Evolutionary conservation across 306 rosid species (phyloP).

Genomic region (Corylus avellana): DNA sequence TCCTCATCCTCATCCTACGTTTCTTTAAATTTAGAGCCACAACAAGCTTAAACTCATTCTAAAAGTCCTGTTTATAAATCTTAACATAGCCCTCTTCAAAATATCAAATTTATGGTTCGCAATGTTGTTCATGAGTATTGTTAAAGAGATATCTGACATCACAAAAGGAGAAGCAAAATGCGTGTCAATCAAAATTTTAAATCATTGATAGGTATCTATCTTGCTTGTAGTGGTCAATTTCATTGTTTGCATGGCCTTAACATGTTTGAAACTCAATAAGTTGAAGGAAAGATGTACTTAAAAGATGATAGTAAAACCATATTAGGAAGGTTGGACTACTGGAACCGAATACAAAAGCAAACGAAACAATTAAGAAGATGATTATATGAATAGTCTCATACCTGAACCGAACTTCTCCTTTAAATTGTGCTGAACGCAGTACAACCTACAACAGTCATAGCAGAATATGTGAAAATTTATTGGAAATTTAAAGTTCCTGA

Average conservation of each 20-base stretch:
- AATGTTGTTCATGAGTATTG: not conserved
- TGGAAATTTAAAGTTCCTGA: not conserved
- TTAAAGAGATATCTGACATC: not conserved
- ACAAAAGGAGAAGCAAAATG: not conserved
- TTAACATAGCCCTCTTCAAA: not conserved
- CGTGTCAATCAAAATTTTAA: not conserved
- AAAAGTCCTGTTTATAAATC: not conserved
- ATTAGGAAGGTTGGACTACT: constrained; percentile 1
- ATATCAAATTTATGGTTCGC: not conserved
- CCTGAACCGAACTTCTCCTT: constrained; percentile 92
- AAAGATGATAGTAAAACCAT: not conserved
- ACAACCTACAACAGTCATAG: constrained; percentile 53
- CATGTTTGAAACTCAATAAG: not conserved
- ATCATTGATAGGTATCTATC: not conserved
- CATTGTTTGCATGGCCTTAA: not conserved
- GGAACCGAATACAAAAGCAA: constrained; percentile 1
- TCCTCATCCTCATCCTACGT: not conserved
- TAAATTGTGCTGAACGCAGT: constrained; percentile 76
- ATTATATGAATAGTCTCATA: constrained; percentile 36
- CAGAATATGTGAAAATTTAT: constrained; percentile 11
- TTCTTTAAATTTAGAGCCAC: not conserved
- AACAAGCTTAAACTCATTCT: not conserved
- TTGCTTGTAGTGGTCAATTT: not conserved
- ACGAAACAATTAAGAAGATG: constrained; percentile 13
- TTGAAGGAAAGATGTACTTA: not conserved